A percentile compares a stretch with the other conserved stretches of the same genome.
These are phyloP conservation scores for Hansenula sp. DNA, from an alignment of 1,139 yeast species.

Conservation along the genomic window DNA sequence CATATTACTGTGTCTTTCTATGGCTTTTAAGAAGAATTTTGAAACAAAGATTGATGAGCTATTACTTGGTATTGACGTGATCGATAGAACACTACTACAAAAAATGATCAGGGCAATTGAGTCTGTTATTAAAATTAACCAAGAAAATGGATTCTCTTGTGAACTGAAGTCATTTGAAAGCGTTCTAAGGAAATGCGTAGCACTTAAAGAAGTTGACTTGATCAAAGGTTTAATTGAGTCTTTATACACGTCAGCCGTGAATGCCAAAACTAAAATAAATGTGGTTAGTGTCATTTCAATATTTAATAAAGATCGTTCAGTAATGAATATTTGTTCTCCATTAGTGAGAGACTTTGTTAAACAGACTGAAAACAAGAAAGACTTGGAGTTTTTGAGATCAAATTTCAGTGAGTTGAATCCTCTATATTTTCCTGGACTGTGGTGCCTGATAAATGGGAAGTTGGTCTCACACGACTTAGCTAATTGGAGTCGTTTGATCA, in stretches of 20 bases:
- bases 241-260: conserved; percentile 1
- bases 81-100: conserved; percentile 1
- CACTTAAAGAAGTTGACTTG: neutral
- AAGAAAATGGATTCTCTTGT: neutral
- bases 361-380: neutral
- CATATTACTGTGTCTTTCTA: conserved; percentile 12
- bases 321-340: conserved; percentile 7
- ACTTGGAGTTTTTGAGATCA: conserved; percentile 9
- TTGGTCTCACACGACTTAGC: conserved; percentile 13
- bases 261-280: conserved; percentile 9
- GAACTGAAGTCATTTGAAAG: neutral
- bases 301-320: conserved; percentile 5
- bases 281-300: conserved; percentile 8
- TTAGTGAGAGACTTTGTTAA: conserved; percentile 5
- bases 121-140: neutral
- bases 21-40: conserved; percentile 12
- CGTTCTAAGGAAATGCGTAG: neutral
- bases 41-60: conserved; percentile 13
- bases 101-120: conserved; percentile 5
- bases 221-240: conserved; percentile 5
- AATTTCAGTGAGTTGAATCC: conserved; percentile 14
- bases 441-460: conserved; percentile 17
- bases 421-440: conserved; percentile 14
- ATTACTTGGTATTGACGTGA: neutral
- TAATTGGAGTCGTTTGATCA: conserved; percentile 20